Evolutionary conservation across 441 rosid genomes (phyloP).

Genomic region (Populus hybrid): DNA sequence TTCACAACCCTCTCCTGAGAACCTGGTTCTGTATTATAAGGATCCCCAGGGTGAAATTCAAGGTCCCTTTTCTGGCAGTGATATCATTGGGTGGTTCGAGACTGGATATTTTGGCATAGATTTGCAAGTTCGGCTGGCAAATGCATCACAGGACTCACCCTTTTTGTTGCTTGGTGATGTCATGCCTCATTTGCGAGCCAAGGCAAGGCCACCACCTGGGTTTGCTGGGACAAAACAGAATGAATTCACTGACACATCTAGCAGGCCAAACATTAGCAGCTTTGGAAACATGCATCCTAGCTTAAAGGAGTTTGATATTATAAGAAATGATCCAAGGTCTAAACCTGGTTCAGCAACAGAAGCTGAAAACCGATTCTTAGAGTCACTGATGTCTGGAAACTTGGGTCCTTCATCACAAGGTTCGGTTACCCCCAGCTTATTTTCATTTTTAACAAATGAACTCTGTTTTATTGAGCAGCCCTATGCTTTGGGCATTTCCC

Average conservation of each 20-base stretch:
- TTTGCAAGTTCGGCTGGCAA: conserved; percentile 69
- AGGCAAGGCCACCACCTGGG: conserved; percentile 98
- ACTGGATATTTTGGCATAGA: conserved; percentile 99
- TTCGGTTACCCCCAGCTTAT: conserved; percentile 15
- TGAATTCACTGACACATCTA: conserved; percentile 50
- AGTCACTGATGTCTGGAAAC: conserved; percentile 80
- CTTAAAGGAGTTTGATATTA: conserved; percentile 47
- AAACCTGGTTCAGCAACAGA: conserved; percentile 57
- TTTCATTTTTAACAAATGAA: background rate
- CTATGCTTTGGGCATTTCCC: background rate
- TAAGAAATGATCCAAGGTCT: conserved; percentile 58
- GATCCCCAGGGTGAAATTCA: conserved; percentile 98
- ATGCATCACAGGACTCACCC: conserved; percentile 69
- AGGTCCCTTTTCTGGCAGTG: conserved; percentile 93
- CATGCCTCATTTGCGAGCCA: conserved; percentile 98
- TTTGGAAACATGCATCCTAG: conserved; percentile 51
- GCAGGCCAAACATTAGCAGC: conserved; percentile 44
- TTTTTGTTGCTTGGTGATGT: conserved; percentile 90
- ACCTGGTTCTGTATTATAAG: conserved; percentile 68
- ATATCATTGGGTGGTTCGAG: conserved; percentile 99
- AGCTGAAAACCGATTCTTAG: conserved; percentile 92
- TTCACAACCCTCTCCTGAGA: conserved; percentile 65
- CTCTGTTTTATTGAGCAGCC: background rate
- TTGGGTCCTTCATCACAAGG: conserved; percentile 62
- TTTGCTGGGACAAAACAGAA: conserved; percentile 65